phyloP scores from a whole-genome alignment of 2,329 filamentous ascomycete genomes.

The Cladosporium austrohemisphaericum region DNA sequence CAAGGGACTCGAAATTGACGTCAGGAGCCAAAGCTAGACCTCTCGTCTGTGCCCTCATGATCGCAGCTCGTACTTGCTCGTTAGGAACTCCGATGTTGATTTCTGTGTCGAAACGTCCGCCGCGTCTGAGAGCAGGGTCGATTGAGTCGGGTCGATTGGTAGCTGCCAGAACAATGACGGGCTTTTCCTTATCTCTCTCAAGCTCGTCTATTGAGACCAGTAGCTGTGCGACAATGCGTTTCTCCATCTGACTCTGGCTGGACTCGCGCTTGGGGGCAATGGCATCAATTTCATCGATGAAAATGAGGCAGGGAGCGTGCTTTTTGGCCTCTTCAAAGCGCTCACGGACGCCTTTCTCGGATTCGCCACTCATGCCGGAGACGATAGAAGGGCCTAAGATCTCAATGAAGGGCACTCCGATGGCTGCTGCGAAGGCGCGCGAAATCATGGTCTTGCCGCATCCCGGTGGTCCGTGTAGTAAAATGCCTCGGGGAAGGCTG shows the following conservation, averaged over 20 bases:
- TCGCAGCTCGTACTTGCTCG: constrained; percentile 70
- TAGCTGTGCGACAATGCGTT: constrained; percentile 78
- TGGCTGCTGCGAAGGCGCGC: constrained; percentile 70
- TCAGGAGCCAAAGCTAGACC: constrained; percentile 62
- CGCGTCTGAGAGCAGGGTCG: constrained; percentile 70
- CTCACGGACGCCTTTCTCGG: constrained; percentile 79
- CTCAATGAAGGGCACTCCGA: constrained; percentile 74
- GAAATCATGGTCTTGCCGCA: constrained; percentile 85
- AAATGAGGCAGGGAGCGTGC: constrained; percentile 82
- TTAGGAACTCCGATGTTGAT: constrained; percentile 87
- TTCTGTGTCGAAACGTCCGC: constrained; percentile 75
- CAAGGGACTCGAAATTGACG: constrained; percentile 69
- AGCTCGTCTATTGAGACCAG: constrained; percentile 81
- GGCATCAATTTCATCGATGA: constrained; percentile 88
- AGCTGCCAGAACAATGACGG: constrained; percentile 85
- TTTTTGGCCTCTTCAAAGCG: constrained; percentile 84
- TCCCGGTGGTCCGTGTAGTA: constrained; percentile 78
- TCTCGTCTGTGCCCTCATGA: constrained; percentile 69
- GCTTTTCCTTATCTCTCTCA: constrained; percentile 61
- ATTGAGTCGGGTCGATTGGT: constrained; percentile 85
- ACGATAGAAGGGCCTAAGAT: constrained; percentile 79
- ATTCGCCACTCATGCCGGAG: constrained; percentile 84
- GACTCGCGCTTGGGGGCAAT: constrained; percentile 84
- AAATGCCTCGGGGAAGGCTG: constrained; percentile 67
- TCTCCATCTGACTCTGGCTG: constrained; percentile 83